A percentile compares a stretch with the other conserved stretches of the same genome.
Conservation (phyloP, 2,329 filamentous ascomycete species). For the Apiospora aurea region DNA sequence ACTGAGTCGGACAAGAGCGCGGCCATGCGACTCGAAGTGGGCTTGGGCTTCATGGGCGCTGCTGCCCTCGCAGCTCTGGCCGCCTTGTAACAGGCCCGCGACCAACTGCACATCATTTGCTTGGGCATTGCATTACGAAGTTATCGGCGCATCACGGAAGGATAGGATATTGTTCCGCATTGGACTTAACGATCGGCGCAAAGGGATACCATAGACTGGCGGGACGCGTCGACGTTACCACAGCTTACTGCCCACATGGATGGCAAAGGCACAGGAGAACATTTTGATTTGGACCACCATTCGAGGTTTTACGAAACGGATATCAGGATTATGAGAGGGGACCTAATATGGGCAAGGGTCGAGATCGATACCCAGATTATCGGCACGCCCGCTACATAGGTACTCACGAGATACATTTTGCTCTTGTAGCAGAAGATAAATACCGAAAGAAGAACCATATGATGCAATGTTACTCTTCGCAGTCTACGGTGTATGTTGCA, state of each 20-base stretch:
- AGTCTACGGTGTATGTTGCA: background rate
- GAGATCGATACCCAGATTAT: background rate
- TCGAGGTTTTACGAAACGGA: background rate
- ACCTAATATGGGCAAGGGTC: conserved; percentile 1
- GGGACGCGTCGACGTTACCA: background rate
- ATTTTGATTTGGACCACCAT: background rate
- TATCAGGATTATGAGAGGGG: background rate
- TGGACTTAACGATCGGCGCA: conserved; percentile 15
- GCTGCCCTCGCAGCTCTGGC: conserved; percentile 37
- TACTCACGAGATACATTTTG: background rate
- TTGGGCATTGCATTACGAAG: background rate
- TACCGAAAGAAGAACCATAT: background rate
- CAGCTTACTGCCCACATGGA: background rate
- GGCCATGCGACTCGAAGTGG: conserved; percentile 36
- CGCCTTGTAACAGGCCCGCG: conserved; percentile 32
- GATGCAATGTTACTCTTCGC: background rate
- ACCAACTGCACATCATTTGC: background rate
- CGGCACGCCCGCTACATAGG: background rate
- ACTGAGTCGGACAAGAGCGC: conserved; percentile 32
- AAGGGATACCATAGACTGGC: conserved; percentile 7
- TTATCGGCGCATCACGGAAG: conserved; percentile 1
- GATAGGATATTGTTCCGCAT: background rate
- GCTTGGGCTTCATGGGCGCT: conserved; percentile 38
- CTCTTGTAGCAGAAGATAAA: background rate
- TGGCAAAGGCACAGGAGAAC: background rate